Base-by-base conservation (phyloP, 129 eudicot species). In the Sambucus nigra region DNA sequence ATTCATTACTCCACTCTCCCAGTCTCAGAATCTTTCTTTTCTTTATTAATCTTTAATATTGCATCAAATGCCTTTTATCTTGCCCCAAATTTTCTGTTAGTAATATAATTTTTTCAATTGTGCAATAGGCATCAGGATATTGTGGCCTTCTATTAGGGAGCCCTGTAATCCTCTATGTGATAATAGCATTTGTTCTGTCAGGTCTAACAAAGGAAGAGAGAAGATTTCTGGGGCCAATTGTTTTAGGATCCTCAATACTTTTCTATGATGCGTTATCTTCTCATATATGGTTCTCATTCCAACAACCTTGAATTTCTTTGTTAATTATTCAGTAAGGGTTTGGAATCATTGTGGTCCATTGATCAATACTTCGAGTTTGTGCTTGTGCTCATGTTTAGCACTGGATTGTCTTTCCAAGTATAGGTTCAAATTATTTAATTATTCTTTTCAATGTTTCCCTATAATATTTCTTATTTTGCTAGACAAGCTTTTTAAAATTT, bases 321-420 rank as follows among this genome's bases (percentile, higher is more conserved):
- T 91, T 19, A 86, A 55, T 18, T 89, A 89, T 59, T 94, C 98
- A 0, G 98, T 85, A 81, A 95, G 98, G 27, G 98, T 71, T 46
- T 89, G 25, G 98, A 89, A 66, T 89, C 98, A 24, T 68, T 89
- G 49, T 89, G 98, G 98, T 89, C 98, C 18, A 89, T 85, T 72
- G 95, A 85, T 58, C 98, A 89, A 57, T 89, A 85, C 69, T 89
- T 89, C 27, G 98, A 89, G 72, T 89, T 89, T 77, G 81, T 89
- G 60, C 86, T 89, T 47, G 83, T 81, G 47, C 95, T 89, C 66
- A 81, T 89, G 98, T 81, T 89, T 55, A 89, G 95, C 69, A 89
- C 98, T 19, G 98, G 98, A 31, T 73, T 85, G 73, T 89, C 98
- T 42, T 89, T 89, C 74, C 98, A 89, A 94, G 98, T 85, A 79